Conservation (phyloP, 257 asterid genomes). For the Nicotiana noctiflora region DNA sequence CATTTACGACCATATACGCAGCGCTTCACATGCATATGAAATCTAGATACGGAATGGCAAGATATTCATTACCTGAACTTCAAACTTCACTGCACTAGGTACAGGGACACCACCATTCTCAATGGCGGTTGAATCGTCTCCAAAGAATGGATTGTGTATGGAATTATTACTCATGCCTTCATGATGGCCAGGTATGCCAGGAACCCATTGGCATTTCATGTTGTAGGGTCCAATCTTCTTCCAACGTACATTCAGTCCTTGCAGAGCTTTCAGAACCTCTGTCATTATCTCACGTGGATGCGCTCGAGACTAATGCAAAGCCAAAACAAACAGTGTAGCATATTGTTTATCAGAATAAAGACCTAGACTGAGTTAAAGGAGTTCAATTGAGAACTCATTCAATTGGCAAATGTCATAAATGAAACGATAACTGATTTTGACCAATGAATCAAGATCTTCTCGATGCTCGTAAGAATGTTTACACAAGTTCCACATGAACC, state of each 20-base stretch:
- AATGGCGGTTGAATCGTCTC: conserved; percentile 49
- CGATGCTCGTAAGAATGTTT: background rate
- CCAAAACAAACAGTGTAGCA: conserved; percentile 4
- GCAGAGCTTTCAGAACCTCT: conserved; percentile 83
- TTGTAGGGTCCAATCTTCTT: conserved; percentile 83
- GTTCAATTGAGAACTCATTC: background rate
- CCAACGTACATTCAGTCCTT: conserved; percentile 73
- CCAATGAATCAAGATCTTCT: background rate
- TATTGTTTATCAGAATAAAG: background rate
- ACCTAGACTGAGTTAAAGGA: background rate
- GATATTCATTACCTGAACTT: conserved; percentile 62
- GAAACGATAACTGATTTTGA: background rate
- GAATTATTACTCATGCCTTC: conserved; percentile 34
- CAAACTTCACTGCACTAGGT: conserved; percentile 69
- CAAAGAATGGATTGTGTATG: conserved; percentile 39
- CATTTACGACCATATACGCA: too few species aligned
- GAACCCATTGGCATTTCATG: conserved; percentile 85
- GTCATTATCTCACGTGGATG: conserved; percentile 94
- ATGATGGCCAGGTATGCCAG: conserved; percentile 34
- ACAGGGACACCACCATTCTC: conserved; percentile 39
- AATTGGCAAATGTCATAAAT: background rate
- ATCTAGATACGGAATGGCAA: too few species aligned
- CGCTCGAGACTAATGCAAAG: conserved; percentile 61
- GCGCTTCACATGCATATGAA: too few species aligned
- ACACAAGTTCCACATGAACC: background rate